A percentile compares a stretch with the other conserved stretches of the same genome.
Conservation (phyloP, 2,329 filamentous ascomycete species). For the Cytospora piceicola region DNA sequence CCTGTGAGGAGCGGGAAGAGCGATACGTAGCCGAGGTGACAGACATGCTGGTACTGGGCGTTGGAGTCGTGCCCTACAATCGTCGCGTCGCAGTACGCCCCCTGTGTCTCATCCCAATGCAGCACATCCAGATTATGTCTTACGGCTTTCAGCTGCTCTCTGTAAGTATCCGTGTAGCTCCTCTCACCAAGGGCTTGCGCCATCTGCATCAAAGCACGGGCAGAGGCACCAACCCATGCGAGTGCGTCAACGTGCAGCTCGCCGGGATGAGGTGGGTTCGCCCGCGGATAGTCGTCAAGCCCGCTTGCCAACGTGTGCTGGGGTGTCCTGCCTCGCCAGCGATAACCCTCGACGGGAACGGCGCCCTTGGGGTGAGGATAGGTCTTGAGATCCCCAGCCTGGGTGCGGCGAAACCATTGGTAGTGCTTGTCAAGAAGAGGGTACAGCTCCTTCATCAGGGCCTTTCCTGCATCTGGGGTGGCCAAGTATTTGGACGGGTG, state of each 20-base stretch:
- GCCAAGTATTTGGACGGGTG: slow-evolving; percentile 46
- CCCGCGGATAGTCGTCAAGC: slow-evolving; percentile 87
- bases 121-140: slow-evolving; percentile 81
- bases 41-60: slow-evolving; percentile 33
- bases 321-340: slow-evolving; percentile 85
- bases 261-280: slow-evolving; percentile 88
- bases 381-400: slow-evolving; percentile 76
- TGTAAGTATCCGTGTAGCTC: slow-evolving; percentile 78
- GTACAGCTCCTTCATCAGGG: slow-evolving; percentile 75
- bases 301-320: slow-evolving; percentile 86
- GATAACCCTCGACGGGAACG: slow-evolving; percentile 75
- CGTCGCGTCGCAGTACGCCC: slow-evolving; percentile 86
- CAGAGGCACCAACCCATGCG: slow-evolving; percentile 92
- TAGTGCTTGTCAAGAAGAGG: slow-evolving; percentile 86
- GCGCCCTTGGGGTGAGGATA: slow-evolving; percentile 21
- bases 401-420: slow-evolving; percentile 87
- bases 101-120: slow-evolving; percentile 78
- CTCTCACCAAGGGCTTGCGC: slow-evolving; percentile 70
- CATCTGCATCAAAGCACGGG: slow-evolving; percentile 75
- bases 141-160: slow-evolving; percentile 72
- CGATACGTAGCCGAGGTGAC: slow-evolving; percentile 33
- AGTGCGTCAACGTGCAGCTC: slow-evolving; percentile 91
- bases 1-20: slow-evolving; percentile 33
- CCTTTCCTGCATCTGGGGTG: slow-evolving; percentile 57
- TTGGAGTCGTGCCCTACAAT: slow-evolving; percentile 58